Evolutionary conservation across 169 alveolate species (phyloP).

Genomic region (Plasmodium chabaudi): DNA sequence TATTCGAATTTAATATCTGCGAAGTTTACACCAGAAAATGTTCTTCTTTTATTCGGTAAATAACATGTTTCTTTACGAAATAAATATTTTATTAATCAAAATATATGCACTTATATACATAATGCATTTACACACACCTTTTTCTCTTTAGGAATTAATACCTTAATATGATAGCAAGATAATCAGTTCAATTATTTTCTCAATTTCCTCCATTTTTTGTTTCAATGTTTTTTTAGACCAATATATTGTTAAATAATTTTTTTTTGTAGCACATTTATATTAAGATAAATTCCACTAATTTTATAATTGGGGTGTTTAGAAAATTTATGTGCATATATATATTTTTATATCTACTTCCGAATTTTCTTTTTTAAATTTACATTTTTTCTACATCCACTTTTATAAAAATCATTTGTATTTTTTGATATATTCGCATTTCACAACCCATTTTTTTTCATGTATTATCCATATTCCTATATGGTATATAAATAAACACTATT

Average conservation of each 20-base stretch:
- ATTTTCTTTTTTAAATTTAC: background rate
- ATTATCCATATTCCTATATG: background rate
- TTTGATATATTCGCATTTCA: background rate
- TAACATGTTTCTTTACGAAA: background rate
- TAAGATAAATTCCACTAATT: background rate
- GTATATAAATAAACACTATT: background rate
- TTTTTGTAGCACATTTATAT: background rate
- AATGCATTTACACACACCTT: background rate
- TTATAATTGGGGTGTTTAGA: background rate
- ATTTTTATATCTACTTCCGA: background rate
- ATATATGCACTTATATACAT: constrained; percentile 6
- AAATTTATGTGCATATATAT: background rate
- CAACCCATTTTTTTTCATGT: background rate
- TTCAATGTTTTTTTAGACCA: background rate
- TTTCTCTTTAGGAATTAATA: constrained; percentile 31
- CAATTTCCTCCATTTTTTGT: background rate
- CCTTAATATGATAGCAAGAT: constrained; percentile 15
- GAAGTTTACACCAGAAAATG: constrained; percentile 73
- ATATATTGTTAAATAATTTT: background rate
- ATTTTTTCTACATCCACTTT: background rate
- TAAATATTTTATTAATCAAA: background rate
- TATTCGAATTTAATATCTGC: constrained; percentile 72
- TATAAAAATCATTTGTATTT: background rate
- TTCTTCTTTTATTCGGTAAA: constrained; percentile 63
- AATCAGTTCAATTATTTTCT: background rate